A percentile compares a stretch with the other conserved stretches of the same genome.
phyloP scores from a whole-genome alignment of 1,284 basidiomycete species.

The Puccinia novopanici region DNA sequence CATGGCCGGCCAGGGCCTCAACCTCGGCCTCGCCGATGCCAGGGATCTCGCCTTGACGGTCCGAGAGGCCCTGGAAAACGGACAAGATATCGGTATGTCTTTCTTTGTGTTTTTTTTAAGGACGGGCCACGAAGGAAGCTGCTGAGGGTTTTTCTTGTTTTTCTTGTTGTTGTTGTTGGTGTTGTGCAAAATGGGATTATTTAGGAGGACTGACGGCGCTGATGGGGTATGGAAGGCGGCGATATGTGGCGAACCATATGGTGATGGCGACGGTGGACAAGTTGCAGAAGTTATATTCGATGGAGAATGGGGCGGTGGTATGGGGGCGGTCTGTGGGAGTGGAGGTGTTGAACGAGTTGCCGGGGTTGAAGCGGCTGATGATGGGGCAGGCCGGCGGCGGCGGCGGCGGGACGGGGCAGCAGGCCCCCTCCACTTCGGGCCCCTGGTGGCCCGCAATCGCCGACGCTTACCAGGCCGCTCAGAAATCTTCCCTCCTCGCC shows the following conservation, averaged over 20 bases:
- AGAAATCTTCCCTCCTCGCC: constrained; percentile 17
- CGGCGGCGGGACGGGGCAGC: neutral
- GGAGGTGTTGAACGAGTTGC: constrained; percentile 87
- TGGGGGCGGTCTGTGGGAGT: constrained; percentile 82
- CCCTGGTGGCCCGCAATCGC: constrained; percentile 3
- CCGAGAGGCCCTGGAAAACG: constrained; percentile 29
- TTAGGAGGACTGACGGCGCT: constrained; percentile 76
- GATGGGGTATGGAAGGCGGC: constrained; percentile 72
- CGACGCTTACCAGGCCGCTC: constrained; percentile 18
- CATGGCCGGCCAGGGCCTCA: constrained; percentile 94
- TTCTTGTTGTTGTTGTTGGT: neutral
- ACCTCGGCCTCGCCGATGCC: constrained; percentile 83
- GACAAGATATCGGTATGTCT: constrained; percentile 40
- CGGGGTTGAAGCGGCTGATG: constrained; percentile 74
- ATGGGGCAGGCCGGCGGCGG: constrained; percentile 76
- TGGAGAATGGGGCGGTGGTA: constrained; percentile 70
- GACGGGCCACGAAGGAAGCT: neutral
- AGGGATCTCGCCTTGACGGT: constrained; percentile 23
- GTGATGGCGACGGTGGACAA: constrained; percentile 82
- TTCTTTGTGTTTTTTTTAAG: neutral
- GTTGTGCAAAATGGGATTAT: neutral
- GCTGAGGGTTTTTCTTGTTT: neutral
- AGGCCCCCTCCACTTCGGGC: neutral
- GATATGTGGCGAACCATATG: constrained; percentile 82
- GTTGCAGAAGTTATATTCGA: constrained; percentile 78